A percentile compares a stretch with the other conserved stretches of the same genome.
Evolutionary conservation across 129 eudicot species (phyloP).

Genomic region (Chrysanthemum seticuspe): DNA sequence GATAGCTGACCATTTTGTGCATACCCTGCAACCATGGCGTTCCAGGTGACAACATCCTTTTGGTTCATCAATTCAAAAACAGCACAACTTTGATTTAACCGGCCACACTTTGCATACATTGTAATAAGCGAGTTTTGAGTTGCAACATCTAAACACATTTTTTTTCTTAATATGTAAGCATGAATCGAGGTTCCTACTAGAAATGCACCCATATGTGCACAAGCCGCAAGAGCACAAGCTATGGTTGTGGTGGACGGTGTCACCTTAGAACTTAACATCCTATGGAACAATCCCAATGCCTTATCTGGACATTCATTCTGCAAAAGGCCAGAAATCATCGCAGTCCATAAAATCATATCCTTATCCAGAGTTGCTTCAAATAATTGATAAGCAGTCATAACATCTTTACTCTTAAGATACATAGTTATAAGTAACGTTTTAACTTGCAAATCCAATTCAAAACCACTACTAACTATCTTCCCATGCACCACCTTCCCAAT

Average conservation of each 20-base stretch:
- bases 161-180: slow-evolving; percentile 58
- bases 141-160: slow-evolving; percentile 49
- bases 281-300: slow-evolving; percentile 47
- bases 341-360: slow-evolving; percentile 72
- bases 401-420: slow-evolving; percentile 55
- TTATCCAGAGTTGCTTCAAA: slow-evolving; percentile 51
- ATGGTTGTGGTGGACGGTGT: slow-evolving; percentile 60
- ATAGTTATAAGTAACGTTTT: slow-evolving; percentile 64
- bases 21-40: slow-evolving; percentile 70
- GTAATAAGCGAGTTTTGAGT: slow-evolving; percentile 78
- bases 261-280: slow-evolving; percentile 51
- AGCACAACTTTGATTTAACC: slow-evolving; percentile 39
- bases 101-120: slow-evolving; percentile 78
- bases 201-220: slow-evolving; percentile 55
- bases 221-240: slow-evolving; percentile 77
- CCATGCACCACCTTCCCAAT: slow-evolving; percentile 69
- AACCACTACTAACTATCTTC: slow-evolving; percentile 52
- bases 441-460: slow-evolving; percentile 49
- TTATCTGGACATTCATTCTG: slow-evolving; percentile 60
- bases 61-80: slow-evolving; percentile 58
- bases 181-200: slow-evolving; percentile 63
- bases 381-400: slow-evolving; percentile 42
- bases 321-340: slow-evolving; percentile 91
- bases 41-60: slow-evolving; percentile 86
- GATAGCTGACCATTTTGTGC: slow-evolving; percentile 71